Conservation (phyloP, 768 basidiomycete species). For the Auricularia heimuer region DNA sequence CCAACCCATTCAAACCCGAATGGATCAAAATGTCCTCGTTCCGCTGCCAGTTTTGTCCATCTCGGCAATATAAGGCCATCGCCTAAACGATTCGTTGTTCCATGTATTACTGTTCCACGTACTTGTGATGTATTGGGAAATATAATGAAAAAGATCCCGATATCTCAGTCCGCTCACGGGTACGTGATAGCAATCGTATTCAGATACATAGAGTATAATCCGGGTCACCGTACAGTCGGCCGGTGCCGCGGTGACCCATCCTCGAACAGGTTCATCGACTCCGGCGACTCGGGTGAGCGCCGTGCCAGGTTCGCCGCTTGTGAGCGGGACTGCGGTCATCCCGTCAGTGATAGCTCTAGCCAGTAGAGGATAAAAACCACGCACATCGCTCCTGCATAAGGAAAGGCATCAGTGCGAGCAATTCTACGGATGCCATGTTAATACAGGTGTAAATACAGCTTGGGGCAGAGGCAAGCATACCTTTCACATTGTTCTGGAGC, state of each 20-base stretch:
- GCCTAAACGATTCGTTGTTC: no score
- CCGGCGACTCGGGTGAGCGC: neutral
- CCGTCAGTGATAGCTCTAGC: slow-evolving; percentile 3
- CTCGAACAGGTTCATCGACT: neutral
- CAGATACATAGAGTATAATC: no score
- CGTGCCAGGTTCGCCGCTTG: slow-evolving; percentile 25
- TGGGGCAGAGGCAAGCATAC: slow-evolving; percentile 26
- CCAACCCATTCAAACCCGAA: no score
- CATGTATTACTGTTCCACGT: no score
- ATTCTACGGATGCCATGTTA: slow-evolving; percentile 40
- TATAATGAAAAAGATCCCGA: no score
- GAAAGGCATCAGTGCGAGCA: slow-evolving; percentile 97
- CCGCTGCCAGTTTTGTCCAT: no score
- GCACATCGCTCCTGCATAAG: slow-evolving; percentile 96
- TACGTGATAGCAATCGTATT: no score
- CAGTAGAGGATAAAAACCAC: slow-evolving; percentile 17
- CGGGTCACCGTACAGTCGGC: no score
- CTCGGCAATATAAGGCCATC: no score
- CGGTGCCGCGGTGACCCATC: neutral
- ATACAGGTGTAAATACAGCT: slow-evolving; percentile 6
- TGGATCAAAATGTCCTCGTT: no score
- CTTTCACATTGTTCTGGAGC: slow-evolving; percentile 97
- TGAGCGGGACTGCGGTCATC: slow-evolving; percentile 58
- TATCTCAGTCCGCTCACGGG: no score
- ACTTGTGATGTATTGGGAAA: no score